These are phyloP conservation scores for Cadophora sp. DNA, from an alignment of 2,329 filamentous ascomycete genomes.

Conservation along the genomic window DNA sequence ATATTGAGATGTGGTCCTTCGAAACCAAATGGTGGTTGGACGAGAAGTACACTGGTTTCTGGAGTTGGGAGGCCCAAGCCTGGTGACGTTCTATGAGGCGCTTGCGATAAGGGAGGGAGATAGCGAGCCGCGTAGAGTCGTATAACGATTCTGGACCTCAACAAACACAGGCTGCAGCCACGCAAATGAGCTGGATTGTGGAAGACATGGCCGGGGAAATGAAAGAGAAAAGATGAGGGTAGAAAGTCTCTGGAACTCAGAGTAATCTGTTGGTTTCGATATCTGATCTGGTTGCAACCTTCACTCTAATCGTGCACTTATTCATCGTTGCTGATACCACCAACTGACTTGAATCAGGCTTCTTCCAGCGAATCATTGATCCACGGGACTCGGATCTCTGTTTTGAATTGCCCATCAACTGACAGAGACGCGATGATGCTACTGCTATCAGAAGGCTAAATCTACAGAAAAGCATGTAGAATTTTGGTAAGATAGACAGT, in stretches of 20 bases:
- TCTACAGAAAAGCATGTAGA: not conserved
- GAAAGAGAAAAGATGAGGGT: not conserved
- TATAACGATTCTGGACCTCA: constrained; percentile 6
- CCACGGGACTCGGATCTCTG: constrained; percentile 17
- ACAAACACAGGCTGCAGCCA: not conserved
- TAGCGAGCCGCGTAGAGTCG: constrained; percentile 11
- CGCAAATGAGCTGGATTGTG: not conserved
- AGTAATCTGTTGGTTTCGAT: not conserved
- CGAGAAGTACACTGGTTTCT: not conserved
- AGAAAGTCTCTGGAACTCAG: not conserved
- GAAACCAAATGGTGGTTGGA: constrained; percentile 17
- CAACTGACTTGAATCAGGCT: constrained; percentile 10
- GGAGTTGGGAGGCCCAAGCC: not conserved
- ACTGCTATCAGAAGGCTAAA: not conserved
- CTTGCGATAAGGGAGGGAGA: constrained; percentile 8
- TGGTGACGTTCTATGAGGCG: constrained; percentile 19
- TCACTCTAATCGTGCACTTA: not conserved
- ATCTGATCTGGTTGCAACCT: not conserved
- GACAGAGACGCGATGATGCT: not conserved
- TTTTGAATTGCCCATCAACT: constrained; percentile 11
- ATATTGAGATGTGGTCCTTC: constrained; percentile 3
- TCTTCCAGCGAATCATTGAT: constrained; percentile 21
- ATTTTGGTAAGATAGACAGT: not conserved
- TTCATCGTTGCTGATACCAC: constrained; percentile 7
- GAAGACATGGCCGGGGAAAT: not conserved